These are phyloP conservation scores for Neonectria faginata DNA, from an alignment of 2,329 filamentous ascomycete species.

Conservation along the genomic window DNA sequence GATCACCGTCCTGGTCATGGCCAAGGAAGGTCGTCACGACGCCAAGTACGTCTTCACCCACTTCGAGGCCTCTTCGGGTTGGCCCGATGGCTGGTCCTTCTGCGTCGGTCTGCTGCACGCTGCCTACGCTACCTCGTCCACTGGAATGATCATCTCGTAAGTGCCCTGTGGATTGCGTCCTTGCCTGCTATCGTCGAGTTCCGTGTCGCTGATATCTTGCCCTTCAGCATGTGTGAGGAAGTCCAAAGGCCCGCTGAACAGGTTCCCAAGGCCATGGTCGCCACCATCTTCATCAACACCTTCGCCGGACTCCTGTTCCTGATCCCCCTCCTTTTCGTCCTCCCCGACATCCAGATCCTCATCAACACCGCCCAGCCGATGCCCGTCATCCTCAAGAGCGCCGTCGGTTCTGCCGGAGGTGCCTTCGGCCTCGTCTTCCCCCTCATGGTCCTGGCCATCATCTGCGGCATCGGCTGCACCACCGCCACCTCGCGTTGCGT, in stretches of 20 bases:
- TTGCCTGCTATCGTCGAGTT: conserved; percentile 4
- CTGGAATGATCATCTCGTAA: conserved; percentile 83
- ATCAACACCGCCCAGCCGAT: conserved; percentile 70
- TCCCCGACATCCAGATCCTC: conserved; percentile 70
- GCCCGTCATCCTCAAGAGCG: conserved; percentile 71
- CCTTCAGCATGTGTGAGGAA: conserved; percentile 77
- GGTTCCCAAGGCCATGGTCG: conserved; percentile 79
- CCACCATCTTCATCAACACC: conserved; percentile 74
- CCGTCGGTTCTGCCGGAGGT: conserved; percentile 70
- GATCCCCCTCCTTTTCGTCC: conserved; percentile 75
- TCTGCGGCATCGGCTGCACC: conserved; percentile 77
- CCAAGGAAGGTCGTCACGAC: conserved; percentile 73
- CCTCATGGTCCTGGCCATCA: conserved; percentile 72
- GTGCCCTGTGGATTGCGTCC: conserved; percentile 44
- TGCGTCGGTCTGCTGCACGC: conserved; percentile 78
- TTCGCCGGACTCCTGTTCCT: conserved; percentile 75
- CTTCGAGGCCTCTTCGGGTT: conserved; percentile 77
- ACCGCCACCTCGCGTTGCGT: conserved; percentile 75
- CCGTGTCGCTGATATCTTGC: conserved; percentile 13
- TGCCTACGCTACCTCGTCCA: conserved; percentile 79
- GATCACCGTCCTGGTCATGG: conserved; percentile 71
- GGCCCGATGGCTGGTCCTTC: conserved; percentile 78
- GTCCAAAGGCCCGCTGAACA: conserved; percentile 73
- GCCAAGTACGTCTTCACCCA: conserved; percentile 74
- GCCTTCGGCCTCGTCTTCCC: conserved; percentile 73